Evolutionary conservation across 495 filamentous ascomycete species (phyloP).

Genomic region (Cairneyella variabilis): DNA sequence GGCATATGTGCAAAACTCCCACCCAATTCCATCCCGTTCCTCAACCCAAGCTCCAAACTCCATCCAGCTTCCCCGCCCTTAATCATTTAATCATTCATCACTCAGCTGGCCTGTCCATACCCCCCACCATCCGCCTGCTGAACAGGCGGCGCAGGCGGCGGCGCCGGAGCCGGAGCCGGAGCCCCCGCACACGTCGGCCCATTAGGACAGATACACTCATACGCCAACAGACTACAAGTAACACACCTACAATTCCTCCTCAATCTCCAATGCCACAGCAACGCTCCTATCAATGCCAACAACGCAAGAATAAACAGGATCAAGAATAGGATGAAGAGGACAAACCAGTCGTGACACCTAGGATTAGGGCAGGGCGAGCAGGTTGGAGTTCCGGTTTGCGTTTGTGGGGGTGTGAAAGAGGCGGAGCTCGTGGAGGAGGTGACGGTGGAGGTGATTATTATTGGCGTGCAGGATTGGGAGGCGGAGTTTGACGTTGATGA

Average conservation of each 20-base stretch:
- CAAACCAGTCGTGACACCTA: not conserved
- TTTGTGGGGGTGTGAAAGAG: not conserved
- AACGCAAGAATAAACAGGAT: constrained; percentile 16
- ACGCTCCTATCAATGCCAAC: not conserved
- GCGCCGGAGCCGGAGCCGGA: not conserved
- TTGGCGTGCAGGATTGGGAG: not conserved
- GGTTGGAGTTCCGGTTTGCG: not conserved
- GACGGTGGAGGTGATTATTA: too few species aligned
- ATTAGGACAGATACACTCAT: constrained; percentile 7
- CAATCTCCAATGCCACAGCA: constrained; percentile 1
- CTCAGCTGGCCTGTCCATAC: not conserved
- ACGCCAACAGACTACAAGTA: constrained; percentile 1
- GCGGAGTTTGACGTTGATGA: not conserved
- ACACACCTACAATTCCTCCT: constrained; percentile 3
- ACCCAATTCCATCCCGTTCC: too few species aligned
- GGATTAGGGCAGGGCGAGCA: not conserved
- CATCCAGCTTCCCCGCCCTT: not conserved
- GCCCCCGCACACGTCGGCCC: not conserved
- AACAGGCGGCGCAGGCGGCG: not conserved
- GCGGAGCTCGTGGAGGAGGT: not conserved
- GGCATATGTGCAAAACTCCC: too few species aligned
- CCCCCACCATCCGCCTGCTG: not conserved
- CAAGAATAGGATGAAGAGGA: constrained; percentile 17
- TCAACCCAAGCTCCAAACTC: too few species aligned
- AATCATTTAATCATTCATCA: not conserved